Evolutionary conservation across 2,329 filamentous ascomycete species (phyloP).

Genomic region (Fusarium redolens): DNA sequence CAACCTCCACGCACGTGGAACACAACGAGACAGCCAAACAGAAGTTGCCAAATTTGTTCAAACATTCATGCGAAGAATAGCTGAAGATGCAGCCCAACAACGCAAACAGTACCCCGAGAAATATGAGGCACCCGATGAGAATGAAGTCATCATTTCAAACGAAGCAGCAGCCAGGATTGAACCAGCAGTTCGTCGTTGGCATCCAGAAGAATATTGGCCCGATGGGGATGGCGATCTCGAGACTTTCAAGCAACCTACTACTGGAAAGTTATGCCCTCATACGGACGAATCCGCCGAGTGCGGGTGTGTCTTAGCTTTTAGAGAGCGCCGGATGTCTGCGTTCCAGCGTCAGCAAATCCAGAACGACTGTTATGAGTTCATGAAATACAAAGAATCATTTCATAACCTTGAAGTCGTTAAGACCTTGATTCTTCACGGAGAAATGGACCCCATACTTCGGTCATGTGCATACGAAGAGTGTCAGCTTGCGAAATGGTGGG

Average conservation of each 20-base stretch:
- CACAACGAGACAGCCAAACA: neutral
- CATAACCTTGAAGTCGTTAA: conserved; percentile 10
- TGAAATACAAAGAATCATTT: neutral
- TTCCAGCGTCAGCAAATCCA: neutral
- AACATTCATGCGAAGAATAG: neutral
- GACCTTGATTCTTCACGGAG: neutral
- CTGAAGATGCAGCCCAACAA: neutral
- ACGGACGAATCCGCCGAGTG: neutral
- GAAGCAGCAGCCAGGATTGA: neutral
- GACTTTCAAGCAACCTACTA: neutral
- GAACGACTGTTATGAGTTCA: neutral
- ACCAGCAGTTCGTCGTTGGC: neutral
- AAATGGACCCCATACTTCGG: conserved; percentile 3
- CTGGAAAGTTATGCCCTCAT: neutral
- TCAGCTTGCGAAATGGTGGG: neutral
- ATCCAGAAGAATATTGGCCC: accelerated
- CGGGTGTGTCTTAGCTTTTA: neutral
- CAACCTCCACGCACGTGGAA: conserved; percentile 15
- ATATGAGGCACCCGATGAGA: neutral
- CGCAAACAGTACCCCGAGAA: neutral
- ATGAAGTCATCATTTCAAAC: conserved; percentile 9
- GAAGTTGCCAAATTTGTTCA: neutral
- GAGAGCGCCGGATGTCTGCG: conserved; percentile 8
- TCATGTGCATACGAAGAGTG: neutral
- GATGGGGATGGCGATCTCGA: neutral